Base-by-base conservation (phyloP, 1,284 basidiomycete genomes). In the Nidula niveotomentosa region DNA sequence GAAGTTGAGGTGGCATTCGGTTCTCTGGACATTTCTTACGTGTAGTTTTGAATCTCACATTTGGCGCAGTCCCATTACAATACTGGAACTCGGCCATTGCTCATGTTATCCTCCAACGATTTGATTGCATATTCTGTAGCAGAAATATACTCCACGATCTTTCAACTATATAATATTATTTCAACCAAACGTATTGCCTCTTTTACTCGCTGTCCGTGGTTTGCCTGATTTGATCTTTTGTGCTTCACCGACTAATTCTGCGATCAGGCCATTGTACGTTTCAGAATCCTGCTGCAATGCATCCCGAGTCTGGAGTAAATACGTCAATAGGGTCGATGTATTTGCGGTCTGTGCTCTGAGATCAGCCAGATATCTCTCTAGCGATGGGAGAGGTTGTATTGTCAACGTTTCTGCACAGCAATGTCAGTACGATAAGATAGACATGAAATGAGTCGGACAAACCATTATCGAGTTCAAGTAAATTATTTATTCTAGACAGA, bases 201-300 rank as follows among this genome's bases (percentile, higher is more conserved):
- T 74, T 59, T 79, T 77, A 52, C 69, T 71, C 45, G 73, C 69
- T 60, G 66, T 70, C 58, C 72, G 77, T 52, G 72, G 74, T 61
- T 85, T 87, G 15, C 82, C 81, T 3, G 82, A 81, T 64, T 89
- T 90, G 54, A 85, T 80, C 69, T 88, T 91, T 66, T 91, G 90
- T 33, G 91, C 91, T 67, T 92, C 89, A 49, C 82, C 83, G n/a
- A 93, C 89, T 51, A 93, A 73, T 66, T 90, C 91, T 48, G 85
- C 91, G 56, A 93, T 93, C 39, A 92, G 73, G 34, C 83, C 84
- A 68, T 93, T 92, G 65, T 93, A 93, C 41, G 85, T 91, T 67
- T 93, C 91, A 41, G 89, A 90, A 66, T 96, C 93, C 69, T 96
- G 92, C 62, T 90, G 86, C 60, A 94, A 74, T 18, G 90, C 86